Percentiles rank a stretch among this genome's conserved stretches.
Conservation (phyloP, 192 early-diverging fungal genomes). For the Umbelopsis ramanniana region DNA sequence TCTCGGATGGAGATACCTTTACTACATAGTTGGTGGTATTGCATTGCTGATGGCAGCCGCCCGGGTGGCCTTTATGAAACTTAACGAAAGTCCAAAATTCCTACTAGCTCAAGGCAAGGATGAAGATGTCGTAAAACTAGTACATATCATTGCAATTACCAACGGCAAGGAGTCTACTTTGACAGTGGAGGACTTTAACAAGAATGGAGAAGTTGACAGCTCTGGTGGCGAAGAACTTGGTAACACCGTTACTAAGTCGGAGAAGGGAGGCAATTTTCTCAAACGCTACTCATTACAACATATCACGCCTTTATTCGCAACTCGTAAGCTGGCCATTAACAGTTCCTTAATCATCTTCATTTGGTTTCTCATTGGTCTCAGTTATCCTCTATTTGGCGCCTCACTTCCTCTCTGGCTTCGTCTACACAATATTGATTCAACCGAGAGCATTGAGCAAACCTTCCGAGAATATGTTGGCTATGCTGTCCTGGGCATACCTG, state of each 20-base stretch:
- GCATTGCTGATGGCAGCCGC: slow-evolving; percentile 73
- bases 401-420: neutral
- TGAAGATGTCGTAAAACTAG: slow-evolving; percentile 67
- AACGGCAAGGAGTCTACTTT: slow-evolving; percentile 53
- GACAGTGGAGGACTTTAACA: neutral
- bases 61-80: slow-evolving; percentile 65
- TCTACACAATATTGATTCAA: neutral
- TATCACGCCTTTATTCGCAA: neutral
- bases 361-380: neutral
- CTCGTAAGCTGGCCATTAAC: slow-evolving; percentile 3
- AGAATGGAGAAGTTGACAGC: neutral
- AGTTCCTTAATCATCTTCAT: neutral
- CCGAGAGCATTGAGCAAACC: neutral
- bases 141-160: slow-evolving; percentile 65
- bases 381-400: neutral
- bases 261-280: neutral
- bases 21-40: slow-evolving; percentile 58
- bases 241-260: neutral
- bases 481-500: slow-evolving; percentile 5
- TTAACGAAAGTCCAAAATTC: slow-evolving; percentile 84
- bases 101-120: slow-evolving; percentile 64
- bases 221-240: neutral
- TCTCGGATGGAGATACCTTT: slow-evolving; percentile 76
- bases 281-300: neutral
- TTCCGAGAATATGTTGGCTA: neutral